A percentile compares a stretch with the other conserved stretches of the same genome.
Conservation (phyloP, 208 protist species). For the Wallacemonas collosoma region DNA sequence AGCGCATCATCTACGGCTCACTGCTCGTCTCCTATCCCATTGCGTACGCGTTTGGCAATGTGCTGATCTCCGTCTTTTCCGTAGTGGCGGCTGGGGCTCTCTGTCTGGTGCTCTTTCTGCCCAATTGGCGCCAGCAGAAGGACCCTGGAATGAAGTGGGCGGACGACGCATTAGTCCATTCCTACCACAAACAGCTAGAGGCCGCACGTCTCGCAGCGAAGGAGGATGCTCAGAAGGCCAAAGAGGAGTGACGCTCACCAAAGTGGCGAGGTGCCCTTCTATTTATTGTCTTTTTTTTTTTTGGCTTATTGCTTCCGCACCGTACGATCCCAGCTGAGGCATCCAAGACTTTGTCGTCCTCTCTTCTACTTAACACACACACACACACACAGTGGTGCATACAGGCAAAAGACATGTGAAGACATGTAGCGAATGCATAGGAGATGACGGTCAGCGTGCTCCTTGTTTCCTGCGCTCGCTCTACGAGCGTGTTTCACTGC, state of each 20-base stretch:
- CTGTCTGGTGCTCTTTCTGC: constrained; percentile 53
- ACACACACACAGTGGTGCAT: no score
- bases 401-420: no score
- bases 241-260: constrained; percentile 5
- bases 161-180: constrained; percentile 46
- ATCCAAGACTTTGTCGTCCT: no score
- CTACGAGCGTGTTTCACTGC: no score
- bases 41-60: constrained; percentile 52
- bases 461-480: no score
- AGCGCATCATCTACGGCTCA: constrained; percentile 48
- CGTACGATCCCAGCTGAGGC: no score
- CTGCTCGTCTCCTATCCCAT: constrained; percentile 57
- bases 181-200: constrained; percentile 63
- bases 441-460: no score
- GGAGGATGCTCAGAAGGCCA: neutral
- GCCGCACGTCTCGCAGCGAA: constrained; percentile 20
- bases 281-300: constrained; percentile 3
- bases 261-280: neutral
- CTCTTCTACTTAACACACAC: no score
- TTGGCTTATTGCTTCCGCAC: neutral
- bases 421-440: no score
- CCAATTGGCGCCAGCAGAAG: constrained; percentile 77
- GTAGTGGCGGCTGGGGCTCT: constrained; percentile 37
- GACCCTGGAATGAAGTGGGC: constrained; percentile 64
- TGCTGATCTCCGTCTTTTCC: constrained; percentile 51